phyloP scores from a whole-genome alignment of 495 filamentous ascomycete species.

The Tuber melanosporum region DNA sequence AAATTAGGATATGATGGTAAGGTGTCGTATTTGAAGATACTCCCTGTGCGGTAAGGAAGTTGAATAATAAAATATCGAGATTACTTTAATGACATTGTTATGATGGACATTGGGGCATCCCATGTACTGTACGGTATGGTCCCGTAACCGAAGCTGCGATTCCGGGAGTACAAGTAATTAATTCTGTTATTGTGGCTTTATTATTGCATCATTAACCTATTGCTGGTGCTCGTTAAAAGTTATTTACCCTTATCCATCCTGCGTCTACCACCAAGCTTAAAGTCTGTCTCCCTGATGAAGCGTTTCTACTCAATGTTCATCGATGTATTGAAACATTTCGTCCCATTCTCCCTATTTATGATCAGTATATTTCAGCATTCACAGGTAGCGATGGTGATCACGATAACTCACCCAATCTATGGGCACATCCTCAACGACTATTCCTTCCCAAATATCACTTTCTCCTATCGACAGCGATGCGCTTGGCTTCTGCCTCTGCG shows the following conservation, averaged over 20 bases:
- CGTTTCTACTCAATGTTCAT: conserved; percentile 28
- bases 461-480: neutral
- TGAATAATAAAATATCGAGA: neutral
- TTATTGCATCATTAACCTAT: neutral
- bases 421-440: conserved; percentile 22
- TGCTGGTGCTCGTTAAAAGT: neutral
- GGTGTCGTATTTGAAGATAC: neutral
- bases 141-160: neutral
- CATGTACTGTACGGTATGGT: neutral
- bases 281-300: neutral
- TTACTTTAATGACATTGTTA: neutral
- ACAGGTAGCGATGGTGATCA: neutral
- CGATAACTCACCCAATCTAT: conserved; percentile 30
- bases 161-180: neutral
- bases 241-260: neutral
- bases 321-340: conserved; percentile 24
- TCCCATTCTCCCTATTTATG: conserved; percentile 26
- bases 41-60: neutral
- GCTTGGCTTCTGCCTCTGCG: neutral
- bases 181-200: neutral
- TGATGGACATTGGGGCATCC: neutral
- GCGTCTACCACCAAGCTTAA: neutral
- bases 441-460: neutral
- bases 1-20: neutral
- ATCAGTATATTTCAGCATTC: conserved; percentile 10